Percentiles rank a stretch among this genome's conserved stretches.
phyloP scores from a whole-genome alignment of 2,329 filamentous ascomycete genomes.

The Trichocomaceae sp. region DNA sequence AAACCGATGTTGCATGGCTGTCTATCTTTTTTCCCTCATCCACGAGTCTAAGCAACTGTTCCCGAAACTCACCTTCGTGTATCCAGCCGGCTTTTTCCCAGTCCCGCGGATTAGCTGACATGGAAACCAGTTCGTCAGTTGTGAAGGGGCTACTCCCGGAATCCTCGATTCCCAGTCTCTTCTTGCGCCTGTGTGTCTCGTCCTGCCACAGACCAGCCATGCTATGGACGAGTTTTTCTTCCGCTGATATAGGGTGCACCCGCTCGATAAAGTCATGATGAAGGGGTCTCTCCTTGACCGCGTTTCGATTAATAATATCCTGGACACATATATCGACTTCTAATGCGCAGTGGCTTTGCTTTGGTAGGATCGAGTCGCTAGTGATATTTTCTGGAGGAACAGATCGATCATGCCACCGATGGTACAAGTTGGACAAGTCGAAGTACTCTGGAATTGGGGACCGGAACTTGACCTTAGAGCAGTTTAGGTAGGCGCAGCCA shows the following conservation, averaged over 20 bases:
- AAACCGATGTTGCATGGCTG: slow-evolving; percentile 37
- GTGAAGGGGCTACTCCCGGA: slow-evolving; percentile 70
- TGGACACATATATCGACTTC: slow-evolving; percentile 87
- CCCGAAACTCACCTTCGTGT: slow-evolving; percentile 76
- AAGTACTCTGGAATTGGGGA: slow-evolving; percentile 64
- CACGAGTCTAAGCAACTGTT: slow-evolving; percentile 58
- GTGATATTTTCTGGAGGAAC: slow-evolving; percentile 56
- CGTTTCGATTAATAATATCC: slow-evolving; percentile 74
- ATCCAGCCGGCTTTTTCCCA: slow-evolving; percentile 77
- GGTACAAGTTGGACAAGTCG: slow-evolving; percentile 54
- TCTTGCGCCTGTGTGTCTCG: slow-evolving; percentile 72
- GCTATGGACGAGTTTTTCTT: slow-evolving; percentile 81
- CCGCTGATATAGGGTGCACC: slow-evolving; percentile 53
- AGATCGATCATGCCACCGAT: slow-evolving; percentile 74
- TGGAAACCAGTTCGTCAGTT: slow-evolving; percentile 72
- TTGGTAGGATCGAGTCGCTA: slow-evolving; percentile 59
- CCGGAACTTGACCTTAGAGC: slow-evolving; percentile 64
- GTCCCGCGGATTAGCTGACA: slow-evolving; percentile 75
- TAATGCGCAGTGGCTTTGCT: slow-evolving; percentile 78
- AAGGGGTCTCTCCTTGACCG: slow-evolving; percentile 67
- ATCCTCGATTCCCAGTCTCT: slow-evolving; percentile 58
- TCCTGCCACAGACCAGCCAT: slow-evolving; percentile 93
- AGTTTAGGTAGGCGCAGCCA: slow-evolving; percentile 81
- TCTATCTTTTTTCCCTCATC: slow-evolving; percentile 52
- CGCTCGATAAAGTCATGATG: slow-evolving; percentile 85